Evolutionary conservation across 306 rosid species (phyloP), one percentile per base, ranked within the genome.

Genomic region (Heteromeles arbutifolia): DNA sequence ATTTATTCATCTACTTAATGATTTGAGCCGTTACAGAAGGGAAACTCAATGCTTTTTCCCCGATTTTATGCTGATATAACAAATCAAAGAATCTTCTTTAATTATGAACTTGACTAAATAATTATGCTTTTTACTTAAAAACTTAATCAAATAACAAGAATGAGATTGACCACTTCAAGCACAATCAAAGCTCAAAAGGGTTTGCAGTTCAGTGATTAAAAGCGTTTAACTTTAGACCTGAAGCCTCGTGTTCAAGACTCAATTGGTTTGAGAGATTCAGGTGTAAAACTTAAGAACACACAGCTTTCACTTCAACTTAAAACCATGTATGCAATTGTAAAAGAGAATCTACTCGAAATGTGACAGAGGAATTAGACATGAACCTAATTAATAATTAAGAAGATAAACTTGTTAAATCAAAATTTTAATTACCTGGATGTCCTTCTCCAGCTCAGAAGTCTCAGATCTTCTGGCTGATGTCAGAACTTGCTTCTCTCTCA

Each of bases 381-480:
- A 64, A 65, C 50, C 25, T 78, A 58, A 65, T 19, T 34, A 73
- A 65, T 65, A 19, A 34, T 1, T 3, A 21, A 65, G 15, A 2
- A 65, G 48, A 34, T 10, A 65, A 34, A 4, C 53, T 6, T 21
- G 29, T 32, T 18, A 63, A 64, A 18, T 34, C 66, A 83, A 83
- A 83, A 59, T 15, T 80, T 86, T 44, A 74, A 62, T 62, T 78
- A 92, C 97, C 90, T 89, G 87, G 48, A 81, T 82, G 53, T 89
- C 85, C 74, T 72, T 53, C 72, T 78, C 85, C n/a, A 43, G 74
- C 65, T 85, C 82, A 61, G 69, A 43, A 61, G 45, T 41, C 69
- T 74, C 77, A 86, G 87, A 75, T 78, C 82, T 83, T 73, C 83
- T 80, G 22, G 83, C 63, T 76, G 86, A 67, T 74, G 78, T 26